Percentiles rank a stretch among this genome's conserved stretches.
These are phyloP conservation scores for Suaeda aralocaspica DNA, from an alignment of 148 eudicot species.

Conservation along the genomic window DNA sequence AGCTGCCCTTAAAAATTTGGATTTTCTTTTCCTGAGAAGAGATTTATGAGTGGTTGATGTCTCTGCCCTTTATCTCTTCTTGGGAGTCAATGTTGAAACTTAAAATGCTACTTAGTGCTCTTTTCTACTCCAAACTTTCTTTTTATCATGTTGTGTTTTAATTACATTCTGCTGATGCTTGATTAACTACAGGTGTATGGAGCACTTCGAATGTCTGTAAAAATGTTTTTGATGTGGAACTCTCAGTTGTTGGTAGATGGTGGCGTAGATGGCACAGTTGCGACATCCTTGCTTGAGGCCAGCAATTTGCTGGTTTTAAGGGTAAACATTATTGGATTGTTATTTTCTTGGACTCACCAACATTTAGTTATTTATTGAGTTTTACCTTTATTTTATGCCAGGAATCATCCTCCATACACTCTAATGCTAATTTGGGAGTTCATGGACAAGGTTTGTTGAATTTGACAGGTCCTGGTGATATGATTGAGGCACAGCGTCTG, in stretches of 20 bases:
- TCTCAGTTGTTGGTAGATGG: slow-evolving; percentile 79
- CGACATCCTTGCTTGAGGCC: slow-evolving; percentile 85
- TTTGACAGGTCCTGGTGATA: slow-evolving; percentile 87
- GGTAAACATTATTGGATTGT: slow-evolving; percentile 28
- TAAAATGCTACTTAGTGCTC: background rate
- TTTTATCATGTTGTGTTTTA: slow-evolving; percentile 2
- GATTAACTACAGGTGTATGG: slow-evolving; percentile 86
- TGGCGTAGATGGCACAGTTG: slow-evolving; percentile 73
- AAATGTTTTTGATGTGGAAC: slow-evolving; percentile 99
- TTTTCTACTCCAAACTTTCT: background rate
- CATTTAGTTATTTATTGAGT: slow-evolving; percentile 7
- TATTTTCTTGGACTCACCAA: background rate
- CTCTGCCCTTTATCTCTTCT: background rate
- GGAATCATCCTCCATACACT: slow-evolving; percentile 84
- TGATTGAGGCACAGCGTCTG: slow-evolving; percentile 90
- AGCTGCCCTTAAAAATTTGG: background rate
- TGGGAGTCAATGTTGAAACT: background rate
- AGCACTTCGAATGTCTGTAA: slow-evolving; percentile 94
- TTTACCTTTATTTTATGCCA: slow-evolving; percentile 30
- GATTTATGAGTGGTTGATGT: background rate
- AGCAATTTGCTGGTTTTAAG: slow-evolving; percentile 62
- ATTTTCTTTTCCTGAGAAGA: background rate
- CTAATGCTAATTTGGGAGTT: slow-evolving; percentile 92
- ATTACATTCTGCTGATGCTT: slow-evolving; percentile 7
- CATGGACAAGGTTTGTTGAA: slow-evolving; percentile 95